phyloP scores from a whole-genome alignment of 1,284 basidiomycete species.

The Cryptococcus depauperatus region DNA sequence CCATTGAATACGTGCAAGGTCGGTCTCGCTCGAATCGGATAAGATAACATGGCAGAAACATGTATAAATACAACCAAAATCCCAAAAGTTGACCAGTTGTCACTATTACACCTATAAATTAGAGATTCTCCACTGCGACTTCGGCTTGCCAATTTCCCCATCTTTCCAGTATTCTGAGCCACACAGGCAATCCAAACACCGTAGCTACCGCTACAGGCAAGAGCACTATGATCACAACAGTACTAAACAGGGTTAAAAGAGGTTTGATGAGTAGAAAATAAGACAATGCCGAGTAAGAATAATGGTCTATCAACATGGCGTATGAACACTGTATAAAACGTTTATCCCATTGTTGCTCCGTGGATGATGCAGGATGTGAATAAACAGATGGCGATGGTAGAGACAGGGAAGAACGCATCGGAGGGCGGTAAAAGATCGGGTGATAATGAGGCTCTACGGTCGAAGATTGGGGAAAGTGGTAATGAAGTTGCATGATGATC shows the following conservation, averaged over 20 bases:
- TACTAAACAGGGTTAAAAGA: conserved; percentile 36
- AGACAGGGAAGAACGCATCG: conserved; percentile 9
- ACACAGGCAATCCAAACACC: conserved; percentile 32
- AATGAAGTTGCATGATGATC: conserved; percentile 36
- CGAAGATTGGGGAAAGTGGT: conserved; percentile 27
- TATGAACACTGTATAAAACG: conserved; percentile 39
- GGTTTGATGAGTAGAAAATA: conserved; percentile 45
- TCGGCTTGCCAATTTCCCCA: conserved; percentile 42
- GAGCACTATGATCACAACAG: conserved; percentile 32
- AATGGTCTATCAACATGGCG: conserved; percentile 42
- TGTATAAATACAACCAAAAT: no score
- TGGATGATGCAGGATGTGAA: background rate
- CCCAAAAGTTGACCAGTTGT: no score
- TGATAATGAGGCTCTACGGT: conserved; percentile 24
- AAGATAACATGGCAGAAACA: no score
- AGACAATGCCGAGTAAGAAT: conserved; percentile 41
- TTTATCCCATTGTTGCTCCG: conserved; percentile 26
- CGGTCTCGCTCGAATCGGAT: no score
- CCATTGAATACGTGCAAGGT: no score
- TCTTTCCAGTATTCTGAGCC: conserved; percentile 26
- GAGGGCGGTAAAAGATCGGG: conserved; percentile 38
- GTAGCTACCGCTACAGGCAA: conserved; percentile 28
- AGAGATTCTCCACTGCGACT: conserved; percentile 38
- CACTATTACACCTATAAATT: no score
- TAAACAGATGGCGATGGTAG: background rate